Evolutionary conservation across 2,329 filamentous ascomycete species (phyloP).

Genomic region (Sclerotinia borealis): DNA sequence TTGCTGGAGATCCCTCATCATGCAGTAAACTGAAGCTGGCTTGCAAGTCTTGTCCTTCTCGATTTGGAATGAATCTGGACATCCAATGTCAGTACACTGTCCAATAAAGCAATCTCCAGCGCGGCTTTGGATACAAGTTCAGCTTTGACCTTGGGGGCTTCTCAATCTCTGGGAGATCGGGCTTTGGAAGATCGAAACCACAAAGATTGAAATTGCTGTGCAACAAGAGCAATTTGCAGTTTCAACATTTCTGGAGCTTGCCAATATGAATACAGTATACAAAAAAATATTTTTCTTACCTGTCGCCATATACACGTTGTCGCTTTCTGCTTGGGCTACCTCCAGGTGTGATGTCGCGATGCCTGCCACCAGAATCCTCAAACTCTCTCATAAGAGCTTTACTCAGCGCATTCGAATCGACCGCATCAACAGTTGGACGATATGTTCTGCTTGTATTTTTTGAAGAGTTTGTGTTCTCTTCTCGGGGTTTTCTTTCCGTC

Average conservation of each 20-base stretch:
- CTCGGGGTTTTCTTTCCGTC: constrained; percentile 27
- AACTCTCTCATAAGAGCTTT: constrained; percentile 54
- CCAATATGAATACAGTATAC: not conserved
- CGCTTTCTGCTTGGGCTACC: constrained; percentile 64
- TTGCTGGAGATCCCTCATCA: constrained; percentile 88
- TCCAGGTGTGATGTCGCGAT: constrained; percentile 55
- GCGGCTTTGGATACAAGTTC: not conserved
- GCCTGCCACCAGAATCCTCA: constrained; percentile 48
- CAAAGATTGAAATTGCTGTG: not conserved
- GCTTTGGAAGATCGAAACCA: not conserved
- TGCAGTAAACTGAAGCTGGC: constrained; percentile 89
- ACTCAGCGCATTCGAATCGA: constrained; percentile 51
- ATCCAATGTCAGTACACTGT: constrained; percentile 20
- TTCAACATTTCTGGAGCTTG: not conserved
- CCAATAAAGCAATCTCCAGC: not conserved
- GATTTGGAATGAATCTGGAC: constrained; percentile 87
- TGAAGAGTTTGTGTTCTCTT: constrained; percentile 17
- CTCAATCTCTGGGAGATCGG: not conserved
- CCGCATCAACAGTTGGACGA: constrained; percentile 19
- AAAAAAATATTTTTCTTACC: constrained; percentile 30
- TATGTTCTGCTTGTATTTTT: constrained; percentile 19
- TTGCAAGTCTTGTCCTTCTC: constrained; percentile 86
- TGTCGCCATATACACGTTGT: constrained; percentile 58
- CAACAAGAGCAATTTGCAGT: not conserved
- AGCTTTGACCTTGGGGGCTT: not conserved